Conservation (phyloP, 2,329 filamentous ascomycete species). For the Xylariaceae sp. region DNA sequence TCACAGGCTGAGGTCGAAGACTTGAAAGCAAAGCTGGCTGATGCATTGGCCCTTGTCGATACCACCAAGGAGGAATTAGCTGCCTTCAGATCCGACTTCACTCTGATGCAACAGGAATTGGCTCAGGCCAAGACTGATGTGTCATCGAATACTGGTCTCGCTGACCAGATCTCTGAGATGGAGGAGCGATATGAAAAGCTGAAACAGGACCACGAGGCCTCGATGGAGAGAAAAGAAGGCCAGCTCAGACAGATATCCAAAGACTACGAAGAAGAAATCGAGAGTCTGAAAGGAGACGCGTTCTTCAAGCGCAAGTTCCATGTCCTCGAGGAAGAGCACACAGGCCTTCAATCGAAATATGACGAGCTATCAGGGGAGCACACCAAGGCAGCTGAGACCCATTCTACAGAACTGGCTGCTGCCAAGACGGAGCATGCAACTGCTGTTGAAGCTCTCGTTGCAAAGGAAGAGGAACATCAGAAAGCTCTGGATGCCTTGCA, state of each 20-base stretch:
- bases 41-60: slow-evolving; percentile 25
- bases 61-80: slow-evolving; percentile 41
- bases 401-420: slow-evolving; percentile 27
- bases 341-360: slow-evolving; percentile 36
- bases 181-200: slow-evolving; percentile 41
- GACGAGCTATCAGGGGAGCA: slow-evolving; percentile 25
- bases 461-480: slow-evolving; percentile 51
- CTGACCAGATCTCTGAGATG: slow-evolving; percentile 24
- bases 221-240: slow-evolving; percentile 48
- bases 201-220: slow-evolving; percentile 43
- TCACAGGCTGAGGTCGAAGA: slow-evolving; percentile 39
- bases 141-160: slow-evolving; percentile 28
- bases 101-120: slow-evolving; percentile 42
- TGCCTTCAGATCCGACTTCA: slow-evolving; percentile 47
- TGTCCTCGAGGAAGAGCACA: slow-evolving; percentile 55
- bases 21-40: slow-evolving; percentile 34
- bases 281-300: slow-evolving; percentile 58
- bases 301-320: slow-evolving; percentile 62
- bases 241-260: slow-evolving; percentile 56
- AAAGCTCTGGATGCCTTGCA: slow-evolving; percentile 52
- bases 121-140: slow-evolving; percentile 45
- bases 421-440: slow-evolving; percentile 26
- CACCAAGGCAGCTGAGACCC: slow-evolving; percentile 20
- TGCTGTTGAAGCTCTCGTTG: slow-evolving; percentile 44
- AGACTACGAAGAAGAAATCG: slow-evolving; percentile 63